Evolutionary conservation across 306 rosid genomes (phyloP).

Genomic region (Clitoria ternatea): DNA sequence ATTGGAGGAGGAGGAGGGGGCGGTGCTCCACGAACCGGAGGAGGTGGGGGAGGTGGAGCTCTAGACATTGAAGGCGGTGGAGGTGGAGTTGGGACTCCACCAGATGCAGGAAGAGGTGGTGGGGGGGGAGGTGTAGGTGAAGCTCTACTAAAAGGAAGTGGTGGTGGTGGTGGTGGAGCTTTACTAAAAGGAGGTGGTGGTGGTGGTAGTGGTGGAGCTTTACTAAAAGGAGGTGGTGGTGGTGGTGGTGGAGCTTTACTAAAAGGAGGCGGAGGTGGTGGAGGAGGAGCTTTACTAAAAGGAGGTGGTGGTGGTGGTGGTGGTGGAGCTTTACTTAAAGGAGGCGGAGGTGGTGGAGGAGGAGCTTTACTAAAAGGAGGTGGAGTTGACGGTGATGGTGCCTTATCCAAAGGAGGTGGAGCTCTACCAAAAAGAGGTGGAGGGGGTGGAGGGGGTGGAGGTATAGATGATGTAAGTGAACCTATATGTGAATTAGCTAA

Average conservation of each 20-base stretch:
- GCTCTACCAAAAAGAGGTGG: conserved; percentile 22
- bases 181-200: not conserved
- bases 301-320: conserved; percentile 35
- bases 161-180: conserved; percentile 27
- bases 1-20: conserved; percentile 15
- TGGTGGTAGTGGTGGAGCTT: conserved; percentile 23
- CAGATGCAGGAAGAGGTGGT: not conserved
- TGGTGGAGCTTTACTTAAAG: conserved; percentile 6
- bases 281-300: conserved; percentile 29
- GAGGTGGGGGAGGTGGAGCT: not conserved
- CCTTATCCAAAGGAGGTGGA: no score
- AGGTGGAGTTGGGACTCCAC: not conserved
- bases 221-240: conserved; percentile 20
- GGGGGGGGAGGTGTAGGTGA: conserved; percentile 24
- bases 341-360: not conserved
- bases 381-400: conserved; percentile 27
- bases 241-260: conserved; percentile 26
- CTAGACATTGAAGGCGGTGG: not conserved
- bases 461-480: not conserved
- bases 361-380: conserved; percentile 13
- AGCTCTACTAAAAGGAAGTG: not conserved
- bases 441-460: conserved; percentile 35
- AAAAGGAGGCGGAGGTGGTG: conserved; percentile 45
- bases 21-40: not conserved
- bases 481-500: not conserved